Conservation (phyloP, 768 basidiomycete species). For the Mycena vitilis region DNA sequence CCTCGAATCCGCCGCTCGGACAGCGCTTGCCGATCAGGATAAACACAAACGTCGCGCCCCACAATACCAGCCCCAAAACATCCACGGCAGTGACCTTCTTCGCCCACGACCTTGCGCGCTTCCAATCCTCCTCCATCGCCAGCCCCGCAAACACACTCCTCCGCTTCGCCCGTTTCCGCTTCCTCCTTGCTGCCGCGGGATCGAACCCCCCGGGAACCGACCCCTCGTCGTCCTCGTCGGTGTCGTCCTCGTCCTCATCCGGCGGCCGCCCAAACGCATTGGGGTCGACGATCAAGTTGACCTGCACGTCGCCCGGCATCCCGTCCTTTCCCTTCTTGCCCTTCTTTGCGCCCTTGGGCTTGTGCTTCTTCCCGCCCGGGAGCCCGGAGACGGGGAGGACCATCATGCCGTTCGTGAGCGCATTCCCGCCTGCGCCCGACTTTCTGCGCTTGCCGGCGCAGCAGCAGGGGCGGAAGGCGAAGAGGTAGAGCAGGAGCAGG, state of each 20-base stretch:
- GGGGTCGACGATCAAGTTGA: constrained; percentile 81
- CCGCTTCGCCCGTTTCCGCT: constrained; percentile 53
- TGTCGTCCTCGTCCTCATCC: constrained; percentile 51
- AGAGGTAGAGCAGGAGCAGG: constrained; percentile 64
- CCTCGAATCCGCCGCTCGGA: constrained; percentile 69
- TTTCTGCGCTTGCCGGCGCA: constrained; percentile 51
- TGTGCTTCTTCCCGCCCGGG: constrained; percentile 55
- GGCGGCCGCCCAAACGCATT: constrained; percentile 60
- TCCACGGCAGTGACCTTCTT: constrained; percentile 67
- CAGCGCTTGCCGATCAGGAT: constrained; percentile 72
- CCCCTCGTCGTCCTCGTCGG: constrained; percentile 49
- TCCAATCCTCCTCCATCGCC: constrained; percentile 75
- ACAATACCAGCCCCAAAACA: constrained; percentile 57
- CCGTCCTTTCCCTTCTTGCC: constrained; percentile 54
- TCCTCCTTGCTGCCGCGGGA: constrained; percentile 45
- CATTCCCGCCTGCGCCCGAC: constrained; percentile 36
- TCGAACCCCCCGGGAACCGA: constrained; percentile 52
- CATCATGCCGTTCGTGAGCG: constrained; percentile 60
- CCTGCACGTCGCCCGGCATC: constrained; percentile 67
- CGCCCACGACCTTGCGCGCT: constrained; percentile 61
- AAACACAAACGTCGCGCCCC: constrained; percentile 70
- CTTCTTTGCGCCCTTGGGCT: constrained; percentile 54
- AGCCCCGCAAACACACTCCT: constrained; percentile 68
- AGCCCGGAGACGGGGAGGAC: constrained; percentile 73
- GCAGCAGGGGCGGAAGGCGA: constrained; percentile 70